Percentiles rank a stretch among this genome's conserved stretches.
These are phyloP conservation scores for Calonectria montana DNA, from an alignment of 2,329 filamentous ascomycete species.

Conservation along the genomic window DNA sequence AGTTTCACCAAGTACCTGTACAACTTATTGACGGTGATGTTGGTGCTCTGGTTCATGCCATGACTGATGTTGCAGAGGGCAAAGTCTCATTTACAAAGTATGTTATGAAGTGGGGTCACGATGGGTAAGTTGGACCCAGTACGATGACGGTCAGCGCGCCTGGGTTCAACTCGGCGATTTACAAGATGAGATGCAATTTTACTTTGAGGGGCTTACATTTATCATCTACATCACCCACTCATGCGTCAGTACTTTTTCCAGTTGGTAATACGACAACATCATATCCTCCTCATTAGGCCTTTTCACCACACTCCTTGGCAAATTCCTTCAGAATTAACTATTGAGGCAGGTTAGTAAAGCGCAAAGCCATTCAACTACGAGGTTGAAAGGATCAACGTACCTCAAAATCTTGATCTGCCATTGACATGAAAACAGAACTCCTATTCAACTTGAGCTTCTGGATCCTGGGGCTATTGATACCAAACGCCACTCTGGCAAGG, in stretches of 20 bases:
- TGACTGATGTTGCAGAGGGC: neutral
- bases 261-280: neutral
- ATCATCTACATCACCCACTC: neutral
- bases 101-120: neutral
- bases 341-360: neutral
- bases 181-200: neutral
- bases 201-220: neutral
- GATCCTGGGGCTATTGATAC: constrained; percentile 69
- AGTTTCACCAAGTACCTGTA: neutral
- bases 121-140: too few relatives aligned
- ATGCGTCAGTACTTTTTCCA: neutral
- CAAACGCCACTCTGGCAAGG: constrained; percentile 70
- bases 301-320: neutral
- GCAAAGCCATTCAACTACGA: neutral
- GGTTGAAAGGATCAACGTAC: constrained; percentile 41
- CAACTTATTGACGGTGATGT: neutral
- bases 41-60: neutral
- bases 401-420: constrained; percentile 66
- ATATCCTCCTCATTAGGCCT: neutral
- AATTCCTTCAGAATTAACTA: neutral
- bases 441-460: constrained; percentile 59
- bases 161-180: too few relatives aligned
- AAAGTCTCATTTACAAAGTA: neutral
- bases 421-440: constrained; percentile 59
- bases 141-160: too few relatives aligned